These are phyloP conservation scores for Cudoniella acicularis DNA, from an alignment of 495 filamentous ascomycete genomes.

Conservation along the genomic window DNA sequence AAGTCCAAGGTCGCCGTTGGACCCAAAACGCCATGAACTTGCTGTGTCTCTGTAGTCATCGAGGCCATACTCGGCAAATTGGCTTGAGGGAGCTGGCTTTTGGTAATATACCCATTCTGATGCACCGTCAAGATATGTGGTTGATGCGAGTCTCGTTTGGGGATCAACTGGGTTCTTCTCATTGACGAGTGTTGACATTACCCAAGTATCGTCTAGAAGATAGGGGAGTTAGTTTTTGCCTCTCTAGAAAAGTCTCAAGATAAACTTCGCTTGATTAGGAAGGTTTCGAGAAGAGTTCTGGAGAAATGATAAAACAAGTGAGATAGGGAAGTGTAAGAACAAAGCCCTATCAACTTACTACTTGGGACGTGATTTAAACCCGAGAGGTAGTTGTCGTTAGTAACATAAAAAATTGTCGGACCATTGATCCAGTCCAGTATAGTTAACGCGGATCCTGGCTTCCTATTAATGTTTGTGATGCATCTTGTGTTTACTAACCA, in stretches of 20 bases:
- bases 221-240: too few species aligned
- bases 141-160: not conserved
- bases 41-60: not conserved
- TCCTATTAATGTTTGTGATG: not conserved
- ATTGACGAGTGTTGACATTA: not conserved
- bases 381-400: not conserved
- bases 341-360: too few species aligned
- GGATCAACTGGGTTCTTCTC: not conserved
- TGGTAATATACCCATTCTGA: slow-evolving; percentile 6
- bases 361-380: not conserved
- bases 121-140: slow-evolving; percentile 2
- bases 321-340: too few species aligned
- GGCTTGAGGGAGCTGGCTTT: not conserved
- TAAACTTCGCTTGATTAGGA: too few species aligned
- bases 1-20: not conserved
- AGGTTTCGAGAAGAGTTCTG: too few species aligned
- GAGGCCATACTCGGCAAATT: slow-evolving; percentile 1
- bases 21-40: slow-evolving; percentile 1
- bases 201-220: slow-evolving; percentile 4
- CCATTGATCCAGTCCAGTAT: slow-evolving; percentile 1
- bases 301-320: too few species aligned
- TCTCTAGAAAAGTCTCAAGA: too few species aligned
- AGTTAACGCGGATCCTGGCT: not conserved
- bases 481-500: not conserved
- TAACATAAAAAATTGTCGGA: slow-evolving; percentile 1